These are phyloP conservation scores for Pulveroboletus ravenelii DNA, from an alignment of 768 basidiomycete genomes.

Conservation along the genomic window DNA sequence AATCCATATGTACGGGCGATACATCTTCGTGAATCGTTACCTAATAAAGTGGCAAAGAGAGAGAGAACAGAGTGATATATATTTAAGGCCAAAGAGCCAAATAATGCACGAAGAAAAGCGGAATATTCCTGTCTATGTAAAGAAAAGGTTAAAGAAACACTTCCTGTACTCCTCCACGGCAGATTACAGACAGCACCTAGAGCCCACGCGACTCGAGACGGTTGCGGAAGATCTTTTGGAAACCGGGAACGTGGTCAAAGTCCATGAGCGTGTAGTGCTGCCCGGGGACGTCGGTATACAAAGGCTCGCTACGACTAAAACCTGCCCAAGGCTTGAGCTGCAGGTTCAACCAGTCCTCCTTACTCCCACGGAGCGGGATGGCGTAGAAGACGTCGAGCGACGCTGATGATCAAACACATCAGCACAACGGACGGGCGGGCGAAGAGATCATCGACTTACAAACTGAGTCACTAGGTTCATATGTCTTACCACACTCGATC, in stretches of 20 bases:
- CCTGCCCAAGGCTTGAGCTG: slow-evolving; percentile 25
- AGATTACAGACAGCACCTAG: neutral
- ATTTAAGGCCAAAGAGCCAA: no score
- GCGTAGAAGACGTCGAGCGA: slow-evolving; percentile 26
- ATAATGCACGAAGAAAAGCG: neutral
- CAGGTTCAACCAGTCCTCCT: slow-evolving; percentile 28
- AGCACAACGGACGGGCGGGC: neutral
- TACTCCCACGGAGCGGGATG: slow-evolving; percentile 25
- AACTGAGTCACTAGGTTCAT: slow-evolving; percentile 23
- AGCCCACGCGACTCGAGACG: slow-evolving; percentile 26
- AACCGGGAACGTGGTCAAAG: slow-evolving; percentile 27
- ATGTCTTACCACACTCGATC: slow-evolving; percentile 29
- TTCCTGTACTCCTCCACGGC: neutral
- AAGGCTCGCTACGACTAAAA: slow-evolving; percentile 21
- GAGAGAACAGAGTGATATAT: no score
- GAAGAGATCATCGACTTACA: slow-evolving; percentile 13
- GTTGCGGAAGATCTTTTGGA: slow-evolving; percentile 28
- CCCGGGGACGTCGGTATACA: slow-evolving; percentile 25
- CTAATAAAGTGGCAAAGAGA: no score
- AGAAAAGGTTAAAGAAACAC: no score
- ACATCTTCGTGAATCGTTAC: no score
- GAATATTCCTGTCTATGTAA: no score
- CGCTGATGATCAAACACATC: slow-evolving; percentile 3
- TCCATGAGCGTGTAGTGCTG: slow-evolving; percentile 31
- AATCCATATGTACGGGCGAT: no score